A percentile compares a stretch with the other conserved stretches of the same genome.
Conservation (phyloP, 2,329 filamentous ascomycete genomes). For the Magnaporthales sp. region DNA sequence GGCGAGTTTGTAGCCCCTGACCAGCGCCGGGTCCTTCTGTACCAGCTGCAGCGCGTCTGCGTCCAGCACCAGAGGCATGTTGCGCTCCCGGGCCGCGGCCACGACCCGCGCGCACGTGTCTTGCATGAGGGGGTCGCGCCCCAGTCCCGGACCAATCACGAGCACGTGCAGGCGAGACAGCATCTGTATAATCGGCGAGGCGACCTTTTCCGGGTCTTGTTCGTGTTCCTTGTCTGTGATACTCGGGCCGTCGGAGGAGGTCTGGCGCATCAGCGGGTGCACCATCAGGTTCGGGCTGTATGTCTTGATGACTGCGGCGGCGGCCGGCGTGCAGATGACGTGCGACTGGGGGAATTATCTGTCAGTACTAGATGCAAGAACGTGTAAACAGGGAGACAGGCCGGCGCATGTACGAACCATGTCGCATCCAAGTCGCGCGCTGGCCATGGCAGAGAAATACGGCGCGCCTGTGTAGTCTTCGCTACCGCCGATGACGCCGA, state of each 20-base stretch:
- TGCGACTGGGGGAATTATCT: conserved; percentile 58
- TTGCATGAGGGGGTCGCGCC: conserved; percentile 84
- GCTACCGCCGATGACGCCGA: conserved; percentile 90
- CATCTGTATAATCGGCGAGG: conserved; percentile 65
- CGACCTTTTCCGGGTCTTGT: conserved; percentile 50
- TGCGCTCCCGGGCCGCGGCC: conserved; percentile 60
- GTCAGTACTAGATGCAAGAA: background rate
- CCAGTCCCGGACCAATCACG: conserved; percentile 86
- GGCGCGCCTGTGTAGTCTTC: conserved; percentile 95
- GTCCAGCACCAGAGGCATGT: conserved; percentile 79
- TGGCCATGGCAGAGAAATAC: conserved; percentile 97
- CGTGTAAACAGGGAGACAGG: background rate
- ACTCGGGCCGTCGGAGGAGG: conserved; percentile 36
- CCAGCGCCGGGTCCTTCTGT: conserved; percentile 63
- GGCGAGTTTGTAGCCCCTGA: conserved; percentile 73
- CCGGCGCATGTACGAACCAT: conserved; percentile 49
- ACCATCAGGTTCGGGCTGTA: conserved; percentile 99
- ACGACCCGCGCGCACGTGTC: conserved; percentile 75
- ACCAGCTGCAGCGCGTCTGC: conserved; percentile 81
- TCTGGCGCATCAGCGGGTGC: conserved; percentile 86
- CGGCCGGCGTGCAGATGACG: conserved; percentile 88
- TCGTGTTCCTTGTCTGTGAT: conserved; percentile 33
- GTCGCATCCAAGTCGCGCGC: conserved; percentile 79
- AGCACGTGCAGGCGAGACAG: conserved; percentile 82
- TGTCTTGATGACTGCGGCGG: conserved; percentile 85